Base-by-base conservation (phyloP, 73 alveolate species). In the Loxodes magnus region DNA sequence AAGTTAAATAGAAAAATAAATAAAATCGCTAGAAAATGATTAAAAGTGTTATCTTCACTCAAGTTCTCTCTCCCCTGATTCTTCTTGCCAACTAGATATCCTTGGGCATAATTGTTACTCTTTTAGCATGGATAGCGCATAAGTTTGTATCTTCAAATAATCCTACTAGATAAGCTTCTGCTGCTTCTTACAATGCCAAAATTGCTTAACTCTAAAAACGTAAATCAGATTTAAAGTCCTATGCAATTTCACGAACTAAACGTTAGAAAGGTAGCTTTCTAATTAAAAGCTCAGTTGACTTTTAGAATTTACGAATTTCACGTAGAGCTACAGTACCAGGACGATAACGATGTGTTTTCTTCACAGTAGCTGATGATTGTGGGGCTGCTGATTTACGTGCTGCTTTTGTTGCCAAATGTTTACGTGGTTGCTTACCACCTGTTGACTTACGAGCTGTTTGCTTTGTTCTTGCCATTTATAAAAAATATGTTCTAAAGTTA, bases 71-170 rank as follows among this genome's bases (percentile, higher is more conserved):
- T 9, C 94, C 94, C 62, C 94, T 80, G 42, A 83, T 83, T 74
- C 95, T 79, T 67, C 95, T 80, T 22, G 95, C 96, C 57, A 87
- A 60, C 42, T 78, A 84, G 67, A 86, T 67, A 65, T 81, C 98
- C 87, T 84, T 86, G 22, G 95, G 90, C 98, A 88, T 88, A 51
- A 88, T 88, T 23, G 98, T 88, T 35, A 88, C 98, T 63, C 98
- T 84, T 76, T 90, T 88, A 31, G 98, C 98, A 54, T 88, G 98
- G 75, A 88, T 88, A 57, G 97, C 96, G 70, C 96, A 88, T 20
- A 87, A 53, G 81, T 89, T 89, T 31, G 97, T 82, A 67, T 89
- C 95, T 68, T 82, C 95, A 68, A 86, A 83, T 49, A 78, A 51
- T 27, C 90, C 92, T 36, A 89, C 96, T 63, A 89, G 56, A 71